These are phyloP conservation scores for Ophiostoma sp. DNA, from an alignment of 2,329 filamentous ascomycete species.

Conservation along the genomic window DNA sequence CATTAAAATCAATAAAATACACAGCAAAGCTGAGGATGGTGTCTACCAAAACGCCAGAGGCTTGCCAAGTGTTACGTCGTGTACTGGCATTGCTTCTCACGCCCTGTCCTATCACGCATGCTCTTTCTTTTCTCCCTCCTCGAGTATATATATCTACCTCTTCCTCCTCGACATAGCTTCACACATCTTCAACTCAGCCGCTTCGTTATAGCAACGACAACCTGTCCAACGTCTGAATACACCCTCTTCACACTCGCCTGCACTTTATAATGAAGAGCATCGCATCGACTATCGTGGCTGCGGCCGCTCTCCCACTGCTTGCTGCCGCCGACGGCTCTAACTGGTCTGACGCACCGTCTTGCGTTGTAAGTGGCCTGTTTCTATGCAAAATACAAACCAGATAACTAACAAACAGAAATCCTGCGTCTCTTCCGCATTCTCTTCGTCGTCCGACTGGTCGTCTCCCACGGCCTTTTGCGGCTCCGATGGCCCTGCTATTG, in stretches of 20 bases:
- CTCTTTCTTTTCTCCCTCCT: not conserved
- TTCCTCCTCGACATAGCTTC: not conserved
- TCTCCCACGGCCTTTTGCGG: slow-evolving; percentile 33
- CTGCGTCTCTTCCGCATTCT: slow-evolving; percentile 39
- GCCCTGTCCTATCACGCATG: too few relatives aligned
- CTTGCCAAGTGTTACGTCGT: not conserved
- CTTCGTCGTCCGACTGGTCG: slow-evolving; percentile 32
- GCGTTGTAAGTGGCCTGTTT: slow-evolving; percentile 36
- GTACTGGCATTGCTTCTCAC: not conserved
- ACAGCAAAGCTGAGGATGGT: too few relatives aligned
- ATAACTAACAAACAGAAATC: slow-evolving; percentile 33
- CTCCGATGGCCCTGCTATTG: slow-evolving; percentile 25
- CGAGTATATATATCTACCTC: not conserved
- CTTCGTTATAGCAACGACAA: not conserved
- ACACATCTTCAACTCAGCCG: too few relatives aligned
- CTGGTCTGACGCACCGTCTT: slow-evolving; percentile 38
- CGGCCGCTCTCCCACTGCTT: slow-evolving; percentile 28
- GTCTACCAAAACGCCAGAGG: not conserved
- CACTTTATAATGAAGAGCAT: not conserved
- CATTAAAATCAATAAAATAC: not conserved
- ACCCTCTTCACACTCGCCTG: not conserved
- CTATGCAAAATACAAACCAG: not conserved
- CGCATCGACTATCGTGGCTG: slow-evolving; percentile 26
- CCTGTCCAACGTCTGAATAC: not conserved
- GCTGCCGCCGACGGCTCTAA: slow-evolving; percentile 30